phyloP scores from a whole-genome alignment of 2,329 filamentous ascomycete genomes.

The Talaromyces albobiverticillius region DNA sequence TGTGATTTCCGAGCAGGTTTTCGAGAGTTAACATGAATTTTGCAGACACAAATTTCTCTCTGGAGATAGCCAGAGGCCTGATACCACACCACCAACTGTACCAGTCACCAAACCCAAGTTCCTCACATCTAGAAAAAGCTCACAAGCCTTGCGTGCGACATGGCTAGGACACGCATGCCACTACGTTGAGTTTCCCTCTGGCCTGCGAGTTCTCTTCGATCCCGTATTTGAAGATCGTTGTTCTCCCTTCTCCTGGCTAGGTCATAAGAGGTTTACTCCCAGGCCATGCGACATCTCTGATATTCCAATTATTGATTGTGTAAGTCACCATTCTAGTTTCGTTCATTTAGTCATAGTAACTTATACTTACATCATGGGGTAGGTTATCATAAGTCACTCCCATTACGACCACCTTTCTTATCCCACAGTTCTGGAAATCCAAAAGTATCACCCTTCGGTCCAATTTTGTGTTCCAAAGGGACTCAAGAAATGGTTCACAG shows the following conservation, averaged over 20 bases:
- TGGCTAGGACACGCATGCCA: conserved; percentile 92
- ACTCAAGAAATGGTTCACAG: conserved; percentile 15
- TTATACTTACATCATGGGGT: not conserved
- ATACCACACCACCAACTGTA: conserved; percentile 16
- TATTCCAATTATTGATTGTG: conserved; percentile 14
- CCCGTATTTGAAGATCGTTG: conserved; percentile 83
- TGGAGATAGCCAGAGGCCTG: conserved; percentile 15
- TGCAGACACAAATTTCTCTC: conserved; percentile 16
- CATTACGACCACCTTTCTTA: conserved; percentile 17
- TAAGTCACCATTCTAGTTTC: conserved; percentile 1
- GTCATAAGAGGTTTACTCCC: conserved; percentile 16
- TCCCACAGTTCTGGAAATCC: conserved; percentile 14
- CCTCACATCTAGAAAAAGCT: conserved; percentile 12
- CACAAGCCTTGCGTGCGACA: conserved; percentile 58
- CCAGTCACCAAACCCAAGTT: conserved; percentile 15
- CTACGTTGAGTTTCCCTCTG: conserved; percentile 77
- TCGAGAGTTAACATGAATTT: not conserved
- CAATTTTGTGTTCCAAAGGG: conserved; percentile 16
- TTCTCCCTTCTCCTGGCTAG: conserved; percentile 61
- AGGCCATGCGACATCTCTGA: conserved; percentile 13
- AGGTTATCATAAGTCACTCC: conserved; percentile 17
- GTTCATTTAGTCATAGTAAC: not conserved
- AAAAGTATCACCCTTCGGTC: conserved; percentile 10
- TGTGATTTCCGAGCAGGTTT: not conserved
- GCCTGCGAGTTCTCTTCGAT: conserved; percentile 80